A percentile compares a stretch with the other conserved stretches of the same genome.
Conservation (phyloP, 2,329 filamentous ascomycete genomes). For the Colletotrichum limetticola region DNA sequence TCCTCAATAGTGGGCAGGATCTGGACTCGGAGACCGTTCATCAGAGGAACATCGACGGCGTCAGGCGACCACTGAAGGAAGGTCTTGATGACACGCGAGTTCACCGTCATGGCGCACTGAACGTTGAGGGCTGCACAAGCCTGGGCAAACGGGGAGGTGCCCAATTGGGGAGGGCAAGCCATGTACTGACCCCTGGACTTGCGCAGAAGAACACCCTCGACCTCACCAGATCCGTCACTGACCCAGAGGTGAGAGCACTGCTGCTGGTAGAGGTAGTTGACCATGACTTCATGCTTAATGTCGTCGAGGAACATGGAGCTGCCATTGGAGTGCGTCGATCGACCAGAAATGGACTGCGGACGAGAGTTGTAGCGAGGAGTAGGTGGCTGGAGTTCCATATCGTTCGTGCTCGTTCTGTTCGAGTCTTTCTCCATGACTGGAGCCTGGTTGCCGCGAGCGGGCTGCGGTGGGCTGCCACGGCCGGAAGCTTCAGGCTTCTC, state of each 20-base stretch:
- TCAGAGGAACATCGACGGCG: slow-evolving; percentile 78
- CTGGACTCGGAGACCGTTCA: slow-evolving; percentile 81
- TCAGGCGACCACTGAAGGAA: slow-evolving; percentile 79
- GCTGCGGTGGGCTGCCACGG: slow-evolving; percentile 34
- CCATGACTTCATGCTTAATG: slow-evolving; percentile 85
- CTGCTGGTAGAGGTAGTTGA: slow-evolving; percentile 84
- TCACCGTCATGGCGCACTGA: slow-evolving; percentile 84
- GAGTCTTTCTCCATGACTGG: slow-evolving; percentile 51
- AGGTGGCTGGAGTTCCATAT: slow-evolving; percentile 61
- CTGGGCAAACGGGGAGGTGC: slow-evolving; percentile 69
- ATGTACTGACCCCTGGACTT: slow-evolving; percentile 77
- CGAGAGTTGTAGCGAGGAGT: slow-evolving; percentile 60
- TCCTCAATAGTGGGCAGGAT: slow-evolving; percentile 79
- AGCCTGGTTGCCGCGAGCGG: slow-evolving; percentile 39
- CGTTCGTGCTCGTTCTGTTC: slow-evolving; percentile 45
- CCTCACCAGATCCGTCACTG: slow-evolving; percentile 72
- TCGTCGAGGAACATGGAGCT: slow-evolving; percentile 73
- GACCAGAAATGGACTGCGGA: slow-evolving; percentile 62
- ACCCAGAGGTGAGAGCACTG: slow-evolving; percentile 82
- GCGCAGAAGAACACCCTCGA: slow-evolving; percentile 78
- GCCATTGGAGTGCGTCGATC: slow-evolving; percentile 56
- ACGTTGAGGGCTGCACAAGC: slow-evolving; percentile 78
- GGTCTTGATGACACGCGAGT: slow-evolving; percentile 82
- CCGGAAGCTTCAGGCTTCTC: slow-evolving; percentile 51
- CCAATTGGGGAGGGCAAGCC: slow-evolving; percentile 75